phyloP scores from a whole-genome alignment of 257 asterid genomes.

The Solanum ahanhuiri region DNA sequence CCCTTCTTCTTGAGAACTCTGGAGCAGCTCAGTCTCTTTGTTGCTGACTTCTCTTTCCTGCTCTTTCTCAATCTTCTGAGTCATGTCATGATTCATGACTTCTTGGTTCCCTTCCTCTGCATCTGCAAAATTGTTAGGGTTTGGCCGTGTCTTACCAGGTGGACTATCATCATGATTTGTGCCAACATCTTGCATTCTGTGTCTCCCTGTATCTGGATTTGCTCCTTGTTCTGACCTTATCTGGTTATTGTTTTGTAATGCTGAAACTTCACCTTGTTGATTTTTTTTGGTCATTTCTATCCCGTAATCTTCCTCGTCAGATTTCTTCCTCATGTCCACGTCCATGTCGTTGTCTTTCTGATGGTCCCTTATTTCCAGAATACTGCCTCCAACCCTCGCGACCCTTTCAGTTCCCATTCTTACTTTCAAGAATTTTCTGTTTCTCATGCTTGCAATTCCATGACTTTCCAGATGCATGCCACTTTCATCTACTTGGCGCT shows the following conservation, averaged over 20 bases:
- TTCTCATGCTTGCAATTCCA: slow-evolving; percentile 4
- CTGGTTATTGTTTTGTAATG: background rate
- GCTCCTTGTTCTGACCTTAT: background rate
- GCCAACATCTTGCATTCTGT: background rate
- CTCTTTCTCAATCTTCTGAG: background rate
- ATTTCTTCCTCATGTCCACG: background rate
- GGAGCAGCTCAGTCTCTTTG: background rate
- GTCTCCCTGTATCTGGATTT: background rate
- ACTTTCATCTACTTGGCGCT: background rate
- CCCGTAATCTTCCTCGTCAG: background rate
- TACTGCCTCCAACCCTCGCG: background rate
- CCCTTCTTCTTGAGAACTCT: background rate
- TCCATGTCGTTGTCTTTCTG: background rate
- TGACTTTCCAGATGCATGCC: background rate
- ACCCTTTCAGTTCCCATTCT: background rate
- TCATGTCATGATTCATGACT: background rate
- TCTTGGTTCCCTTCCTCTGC: background rate
- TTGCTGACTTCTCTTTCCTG: background rate
- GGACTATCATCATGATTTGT: background rate
- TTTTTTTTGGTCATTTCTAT: background rate
- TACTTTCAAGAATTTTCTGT: background rate
- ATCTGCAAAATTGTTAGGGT: background rate
- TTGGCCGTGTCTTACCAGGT: background rate
- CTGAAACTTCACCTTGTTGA: background rate
- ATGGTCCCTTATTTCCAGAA: background rate